These are phyloP conservation scores for Westerdykella sp. DNA, from an alignment of 2,329 filamentous ascomycete species.

Conservation along the genomic window DNA sequence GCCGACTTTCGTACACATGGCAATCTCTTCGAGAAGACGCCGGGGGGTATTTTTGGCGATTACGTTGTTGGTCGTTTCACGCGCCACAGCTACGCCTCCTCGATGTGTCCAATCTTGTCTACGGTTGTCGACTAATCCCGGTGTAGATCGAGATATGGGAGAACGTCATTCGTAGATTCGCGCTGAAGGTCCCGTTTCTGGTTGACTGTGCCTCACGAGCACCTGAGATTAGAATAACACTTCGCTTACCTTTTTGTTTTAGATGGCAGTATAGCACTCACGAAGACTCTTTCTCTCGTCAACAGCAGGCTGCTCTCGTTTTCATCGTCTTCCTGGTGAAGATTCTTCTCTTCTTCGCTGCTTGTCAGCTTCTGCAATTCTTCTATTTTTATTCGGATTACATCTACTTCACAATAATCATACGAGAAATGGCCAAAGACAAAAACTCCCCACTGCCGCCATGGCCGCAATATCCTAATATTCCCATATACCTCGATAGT, in stretches of 20 bases:
- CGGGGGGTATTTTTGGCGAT: neutral
- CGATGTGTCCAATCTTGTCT: neutral
- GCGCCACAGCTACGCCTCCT: neutral
- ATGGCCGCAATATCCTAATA: slow-evolving; percentile 2
- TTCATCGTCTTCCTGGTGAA: too few species aligned
- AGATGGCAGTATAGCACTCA: too few species aligned
- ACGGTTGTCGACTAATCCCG: neutral
- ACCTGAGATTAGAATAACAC: neutral
- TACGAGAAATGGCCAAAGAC: neutral
- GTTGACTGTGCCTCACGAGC: too few species aligned
- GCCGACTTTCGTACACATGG: neutral
- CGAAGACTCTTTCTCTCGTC: too few species aligned
- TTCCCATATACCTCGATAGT: slow-evolving; percentile 9
- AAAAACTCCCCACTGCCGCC: neutral
- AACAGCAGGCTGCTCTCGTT: too few species aligned
- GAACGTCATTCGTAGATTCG: neutral
- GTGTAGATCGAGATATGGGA: neutral
- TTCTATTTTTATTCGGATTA: neutral
- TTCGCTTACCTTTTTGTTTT: neutral
- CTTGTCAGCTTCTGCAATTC: neutral
- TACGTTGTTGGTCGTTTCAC: neutral
- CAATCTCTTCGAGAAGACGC: neutral
- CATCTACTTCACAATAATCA: neutral
- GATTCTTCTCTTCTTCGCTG: neutral
- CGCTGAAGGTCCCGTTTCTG: neutral